Base-by-base conservation (phyloP, 192 early-diverging fungal species). In the Cetraspora pellucida region DNA sequence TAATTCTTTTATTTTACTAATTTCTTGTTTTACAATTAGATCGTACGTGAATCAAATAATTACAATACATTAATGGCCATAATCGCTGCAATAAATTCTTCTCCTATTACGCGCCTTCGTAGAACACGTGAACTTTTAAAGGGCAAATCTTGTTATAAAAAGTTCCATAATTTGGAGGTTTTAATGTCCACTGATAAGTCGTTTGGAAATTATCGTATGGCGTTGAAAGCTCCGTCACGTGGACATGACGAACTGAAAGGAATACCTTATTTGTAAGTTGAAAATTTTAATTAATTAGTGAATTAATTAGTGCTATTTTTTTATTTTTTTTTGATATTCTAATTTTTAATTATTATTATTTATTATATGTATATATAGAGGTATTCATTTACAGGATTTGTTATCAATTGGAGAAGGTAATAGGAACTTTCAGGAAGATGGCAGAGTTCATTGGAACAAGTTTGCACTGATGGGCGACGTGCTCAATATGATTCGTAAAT, bases 1-100 rank as follows among this genome's bases (percentile, higher is more conserved):
- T 37, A 1, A 50, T n/a, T 50, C n/a, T 66, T 9, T 59, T 52
- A 61, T 50, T 52, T 37, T 70, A 72, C 1, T 37, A 37, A 37
- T 37, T 37, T 37, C 4, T 67, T 10, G 0, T 19, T 28, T n/a
- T 43, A 30, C 3, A 61, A 21, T 27, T 46, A 92, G 89, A 80
- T 87, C 25, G 79, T 93, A 2, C 82, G 90, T 21, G 82, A 86
- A 52, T 81, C 81, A 71, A 90, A 91, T 66, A 94, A 94, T 70
- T 94, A 88, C 78, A 94, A 93, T 77, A 90, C 90, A 1, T 83
- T 91, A 10, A 93, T 93, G 91, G 90, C 92, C 4, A 84, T 94
- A 16, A 77, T 94, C 17, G 89, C 87, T 11, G 93, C 90, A 11
- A 83, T 94, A 64, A 92, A 90, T 46, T 87, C 83, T 70, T 85